Conservation (phyloP, 805 yeast species). For the Hemisphaericaspora nanyangensis region DNA sequence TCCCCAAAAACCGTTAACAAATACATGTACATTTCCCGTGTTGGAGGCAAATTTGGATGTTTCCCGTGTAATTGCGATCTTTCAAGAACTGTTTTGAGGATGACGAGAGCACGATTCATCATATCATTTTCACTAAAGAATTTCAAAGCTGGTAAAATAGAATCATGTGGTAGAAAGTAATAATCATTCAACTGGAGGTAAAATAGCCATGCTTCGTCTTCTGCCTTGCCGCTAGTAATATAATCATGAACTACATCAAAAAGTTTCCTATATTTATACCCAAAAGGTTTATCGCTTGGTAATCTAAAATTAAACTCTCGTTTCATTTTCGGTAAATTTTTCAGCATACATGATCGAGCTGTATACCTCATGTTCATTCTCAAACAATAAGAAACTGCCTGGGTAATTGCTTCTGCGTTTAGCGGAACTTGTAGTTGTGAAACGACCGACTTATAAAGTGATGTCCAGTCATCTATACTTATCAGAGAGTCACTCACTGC, state of each 20-base stretch:
- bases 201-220: conserved; percentile 52
- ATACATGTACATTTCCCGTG: conserved; percentile 53
- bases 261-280: conserved; percentile 22
- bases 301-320: conserved; percentile 25
- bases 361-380: conserved; percentile 37
- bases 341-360: conserved; percentile 35
- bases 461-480: conserved; percentile 8
- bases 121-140: conserved; percentile 52
- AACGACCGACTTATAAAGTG: conserved; percentile 19
- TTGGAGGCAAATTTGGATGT: conserved; percentile 24
- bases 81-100: conserved; percentile 48
- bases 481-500: conserved; percentile 20
- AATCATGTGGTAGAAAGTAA: conserved; percentile 55
- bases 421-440: conserved; percentile 31
- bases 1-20: conserved; percentile 61
- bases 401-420: conserved; percentile 26
- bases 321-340: conserved; percentile 36
- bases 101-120: conserved; percentile 57
- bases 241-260: conserved; percentile 27
- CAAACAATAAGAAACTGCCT: conserved; percentile 26
- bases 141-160: conserved; percentile 55
- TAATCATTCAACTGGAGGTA: conserved; percentile 54
- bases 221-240: conserved; percentile 26
- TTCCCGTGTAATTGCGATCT: conserved; percentile 47
- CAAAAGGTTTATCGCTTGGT: conserved; percentile 21